Base-by-base conservation (phyloP, 2,329 filamentous ascomycete species). In the Colletotrichum brevisporum region DNA sequence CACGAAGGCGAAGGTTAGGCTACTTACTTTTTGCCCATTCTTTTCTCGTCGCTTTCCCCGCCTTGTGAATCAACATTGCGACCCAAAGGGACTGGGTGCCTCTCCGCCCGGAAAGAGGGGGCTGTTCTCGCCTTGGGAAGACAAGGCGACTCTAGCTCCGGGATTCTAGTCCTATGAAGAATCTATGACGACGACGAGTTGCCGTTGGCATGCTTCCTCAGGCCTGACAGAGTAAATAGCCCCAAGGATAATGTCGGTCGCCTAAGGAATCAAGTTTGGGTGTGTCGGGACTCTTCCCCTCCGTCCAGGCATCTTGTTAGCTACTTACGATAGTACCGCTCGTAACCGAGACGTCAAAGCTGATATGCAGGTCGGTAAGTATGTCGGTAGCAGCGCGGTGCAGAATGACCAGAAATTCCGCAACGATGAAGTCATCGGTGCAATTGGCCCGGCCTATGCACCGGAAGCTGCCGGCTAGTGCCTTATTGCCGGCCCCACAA, bases 341-440 rank as follows among this genome's bases (percentile, higher is more conserved):
- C 6, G 50, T 31, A 52, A 15, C 21, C 13, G 50, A 12, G 12
- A 26, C 41, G 15, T 39, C 39, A 39, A 59, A 31, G 18, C 31
- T 31, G 36, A 36, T 36, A 36, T 36, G 31, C 10, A 8, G 31
- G 31, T 36, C 8, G 31, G 31, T 36, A 36, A 36, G 10, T 24
- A 24, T 24, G 21, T 24, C 21, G 39, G 47, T 43, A n/a, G 26
- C 24, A 18, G 50, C 45, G 31, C 15, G 27, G 43, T 26, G 41
- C 21, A 21, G 43, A 27, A 24, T 18, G 18, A 24, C 4, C 16
- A 47, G 48, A 36, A 16, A 60, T 15, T 67, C 18, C 55, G 27
- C 54, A 24, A 58, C 65, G 55, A 71, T 71, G 69, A 71, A 71
- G 69, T 71, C 69, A 71, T 55, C 69, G 65, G 60, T 24, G 21